These are phyloP conservation scores for Arachis stenosperma DNA, from an alignment of 306 rosid species.

Conservation along the genomic window DNA sequence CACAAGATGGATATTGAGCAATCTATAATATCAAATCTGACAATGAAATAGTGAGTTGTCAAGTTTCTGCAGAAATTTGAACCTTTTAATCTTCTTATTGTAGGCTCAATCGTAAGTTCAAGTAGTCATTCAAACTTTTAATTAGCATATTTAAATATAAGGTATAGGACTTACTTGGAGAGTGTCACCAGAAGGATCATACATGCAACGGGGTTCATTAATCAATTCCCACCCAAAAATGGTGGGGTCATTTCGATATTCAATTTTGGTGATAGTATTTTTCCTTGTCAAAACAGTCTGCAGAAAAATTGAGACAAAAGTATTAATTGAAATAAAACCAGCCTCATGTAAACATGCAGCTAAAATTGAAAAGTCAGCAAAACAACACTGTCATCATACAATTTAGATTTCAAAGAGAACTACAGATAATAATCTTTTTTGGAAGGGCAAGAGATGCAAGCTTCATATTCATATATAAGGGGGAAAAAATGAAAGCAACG, in stretches of 20 bases:
- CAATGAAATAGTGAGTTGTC: not conserved
- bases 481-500: no score
- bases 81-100: slow-evolving; percentile 22
- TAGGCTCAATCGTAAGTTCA: slow-evolving; percentile 1
- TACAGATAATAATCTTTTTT: not conserved
- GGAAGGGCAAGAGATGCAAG: slow-evolving; percentile 20
- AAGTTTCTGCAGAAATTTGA: not conserved
- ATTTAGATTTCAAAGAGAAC: slow-evolving; percentile 14
- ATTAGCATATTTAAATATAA: slow-evolving; percentile 22
- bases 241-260: slow-evolving; percentile 90
- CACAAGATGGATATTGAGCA: not conserved
- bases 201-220: slow-evolving; percentile 93
- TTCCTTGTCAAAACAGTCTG: slow-evolving; percentile 88
- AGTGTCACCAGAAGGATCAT: slow-evolving; percentile 95
- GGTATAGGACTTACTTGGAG: slow-evolving; percentile 74
- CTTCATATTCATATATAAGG: not conserved
- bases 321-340: slow-evolving; percentile 28
- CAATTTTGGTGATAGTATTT: slow-evolving; percentile 77
- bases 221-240: slow-evolving; percentile 98
- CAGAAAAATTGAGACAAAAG: slow-evolving; percentile 34
- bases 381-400: slow-evolving; percentile 3
- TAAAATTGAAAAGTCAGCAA: not conserved
- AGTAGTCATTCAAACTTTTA: not conserved
- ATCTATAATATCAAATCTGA: slow-evolving; percentile 17
- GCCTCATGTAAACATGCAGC: slow-evolving; percentile 21